Evolutionary conservation across 2,329 filamentous ascomycete genomes (phyloP).

Genomic region (Seiridium cupressi): DNA sequence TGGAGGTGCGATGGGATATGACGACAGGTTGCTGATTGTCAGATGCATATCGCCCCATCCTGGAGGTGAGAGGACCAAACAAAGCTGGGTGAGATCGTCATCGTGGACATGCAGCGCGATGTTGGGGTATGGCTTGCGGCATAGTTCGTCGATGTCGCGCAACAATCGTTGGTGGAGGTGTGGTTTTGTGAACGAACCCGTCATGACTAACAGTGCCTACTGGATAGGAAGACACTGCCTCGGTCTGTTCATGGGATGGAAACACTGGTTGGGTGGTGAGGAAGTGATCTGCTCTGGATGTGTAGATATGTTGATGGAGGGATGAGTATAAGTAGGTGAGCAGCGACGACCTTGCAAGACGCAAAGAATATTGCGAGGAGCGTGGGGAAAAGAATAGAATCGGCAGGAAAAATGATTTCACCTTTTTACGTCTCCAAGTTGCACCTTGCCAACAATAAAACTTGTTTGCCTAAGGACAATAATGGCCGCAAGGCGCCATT

Average conservation of each 20-base stretch:
- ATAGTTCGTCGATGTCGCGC: slow-evolving; percentile 43
- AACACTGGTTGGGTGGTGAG: too few species aligned
- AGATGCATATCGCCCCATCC: slow-evolving; percentile 39
- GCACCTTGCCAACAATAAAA: background rate
- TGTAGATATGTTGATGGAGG: too few species aligned
- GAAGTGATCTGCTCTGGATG: background rate
- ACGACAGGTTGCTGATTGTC: slow-evolving; percentile 30
- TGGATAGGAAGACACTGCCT: background rate
- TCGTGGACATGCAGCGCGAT: slow-evolving; percentile 38
- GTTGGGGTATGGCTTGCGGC: slow-evolving; percentile 43
- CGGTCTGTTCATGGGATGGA: background rate
- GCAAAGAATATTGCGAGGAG: background rate
- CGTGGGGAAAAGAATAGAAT: background rate
- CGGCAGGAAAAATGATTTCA: background rate
- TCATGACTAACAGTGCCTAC: background rate
- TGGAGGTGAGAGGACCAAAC: slow-evolving; percentile 41
- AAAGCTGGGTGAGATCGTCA: slow-evolving; percentile 32
- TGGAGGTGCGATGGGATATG: slow-evolving; percentile 39
- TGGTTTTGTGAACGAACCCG: background rate
- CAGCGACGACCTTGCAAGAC: background rate
- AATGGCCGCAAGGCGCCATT: too few species aligned
- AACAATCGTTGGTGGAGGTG: slow-evolving; percentile 29
- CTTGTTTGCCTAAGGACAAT: background rate
- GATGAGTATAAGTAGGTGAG: background rate
- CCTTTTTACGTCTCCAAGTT: background rate